phyloP scores from a whole-genome alignment of 148 eudicot species.

The Beta vulgaris region DNA sequence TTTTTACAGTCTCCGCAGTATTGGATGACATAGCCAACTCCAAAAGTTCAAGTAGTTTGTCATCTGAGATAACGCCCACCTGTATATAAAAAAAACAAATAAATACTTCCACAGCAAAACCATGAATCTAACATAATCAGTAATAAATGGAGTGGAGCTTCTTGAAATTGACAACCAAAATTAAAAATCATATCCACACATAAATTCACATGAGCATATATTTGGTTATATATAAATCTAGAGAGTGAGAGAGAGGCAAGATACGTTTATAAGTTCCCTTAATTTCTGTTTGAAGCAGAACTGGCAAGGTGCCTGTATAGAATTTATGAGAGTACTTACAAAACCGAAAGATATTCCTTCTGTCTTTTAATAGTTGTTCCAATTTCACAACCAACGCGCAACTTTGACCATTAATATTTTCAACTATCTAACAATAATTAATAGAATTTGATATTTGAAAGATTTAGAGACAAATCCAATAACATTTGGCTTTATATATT shows the following conservation, averaged over 20 bases:
- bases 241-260: background rate
- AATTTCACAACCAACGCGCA: too few species aligned
- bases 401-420: too few species aligned
- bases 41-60: conserved; percentile 80
- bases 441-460: too few species aligned
- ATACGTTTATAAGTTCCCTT: background rate
- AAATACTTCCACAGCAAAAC: background rate
- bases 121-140: background rate
- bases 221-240: background rate
- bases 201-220: background rate
- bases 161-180: background rate
- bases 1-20: conserved; percentile 85
- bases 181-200: background rate
- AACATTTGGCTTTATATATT: too few species aligned
- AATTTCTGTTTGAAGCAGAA: background rate
- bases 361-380: too few species aligned
- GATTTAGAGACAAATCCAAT: too few species aligned
- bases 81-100: conserved; percentile 24
- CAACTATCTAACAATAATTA: too few species aligned
- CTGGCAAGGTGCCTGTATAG: background rate
- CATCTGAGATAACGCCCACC: conserved; percentile 93
- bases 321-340: background rate
- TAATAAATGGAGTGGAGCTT: background rate
- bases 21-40: conserved; percentile 93
- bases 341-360: background rate